These are phyloP conservation scores for Saturnispora silvae DNA, from an alignment of 805 yeast species.

Conservation along the genomic window DNA sequence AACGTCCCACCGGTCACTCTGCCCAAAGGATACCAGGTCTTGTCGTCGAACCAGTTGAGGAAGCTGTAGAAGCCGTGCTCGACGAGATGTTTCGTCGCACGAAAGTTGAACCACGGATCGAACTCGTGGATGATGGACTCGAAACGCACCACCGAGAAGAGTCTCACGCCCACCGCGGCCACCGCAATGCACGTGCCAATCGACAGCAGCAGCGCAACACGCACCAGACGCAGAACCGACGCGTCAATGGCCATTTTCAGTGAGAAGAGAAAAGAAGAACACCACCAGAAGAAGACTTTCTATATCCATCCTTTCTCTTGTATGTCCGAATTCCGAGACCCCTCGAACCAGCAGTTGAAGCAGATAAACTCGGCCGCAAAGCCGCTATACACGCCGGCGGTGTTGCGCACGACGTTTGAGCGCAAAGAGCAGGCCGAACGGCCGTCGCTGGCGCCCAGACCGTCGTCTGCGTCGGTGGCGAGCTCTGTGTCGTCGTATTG, in stretches of 20 bases:
- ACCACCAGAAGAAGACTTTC: too few relatives aligned
- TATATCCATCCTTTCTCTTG: too few relatives aligned
- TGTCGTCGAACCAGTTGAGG: constrained; percentile 95
- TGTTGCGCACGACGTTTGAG: constrained; percentile 37
- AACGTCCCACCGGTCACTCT: constrained; percentile 98
- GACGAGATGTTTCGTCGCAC: constrained; percentile 91
- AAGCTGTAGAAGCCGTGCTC: constrained; percentile 79
- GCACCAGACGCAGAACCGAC: constrained; percentile 21
- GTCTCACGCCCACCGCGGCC: constrained; percentile 85
- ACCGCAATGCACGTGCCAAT: constrained; percentile 4
- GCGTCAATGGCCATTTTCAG: constrained; percentile 54
- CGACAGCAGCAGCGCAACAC: constrained; percentile 3
- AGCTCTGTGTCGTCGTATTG: constrained; percentile 4
- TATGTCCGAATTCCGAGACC: constrained; percentile 19
- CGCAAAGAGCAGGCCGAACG: constrained; percentile 9
- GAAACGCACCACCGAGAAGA: constrained; percentile 92
- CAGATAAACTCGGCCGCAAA: constrained; percentile 76
- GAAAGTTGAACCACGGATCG: constrained; percentile 92
- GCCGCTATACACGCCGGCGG: constrained; percentile 89
- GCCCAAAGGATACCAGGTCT: constrained; percentile 98
- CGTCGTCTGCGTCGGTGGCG: constrained; percentile 2
- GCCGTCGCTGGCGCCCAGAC: constrained; percentile 3
- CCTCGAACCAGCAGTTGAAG: constrained; percentile 33
- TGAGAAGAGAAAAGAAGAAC: too few relatives aligned
- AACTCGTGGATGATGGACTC: constrained; percentile 97